These are phyloP conservation scores for Heliosperma pusillum DNA, from an alignment of 148 eudicot genomes.

Conservation along the genomic window DNA sequence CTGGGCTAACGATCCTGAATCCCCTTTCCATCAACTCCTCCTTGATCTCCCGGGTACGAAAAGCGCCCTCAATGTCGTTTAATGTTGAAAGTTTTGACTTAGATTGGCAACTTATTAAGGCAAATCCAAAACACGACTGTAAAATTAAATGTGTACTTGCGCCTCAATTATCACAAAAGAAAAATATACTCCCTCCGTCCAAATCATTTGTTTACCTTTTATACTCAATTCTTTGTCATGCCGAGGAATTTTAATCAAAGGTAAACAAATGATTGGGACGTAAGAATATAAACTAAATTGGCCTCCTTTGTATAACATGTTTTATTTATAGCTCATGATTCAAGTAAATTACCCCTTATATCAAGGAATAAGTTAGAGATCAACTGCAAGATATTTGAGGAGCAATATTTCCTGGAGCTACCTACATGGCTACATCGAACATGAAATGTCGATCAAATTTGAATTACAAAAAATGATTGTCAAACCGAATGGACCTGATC, in stretches of 20 bases:
- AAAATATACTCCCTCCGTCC: too few species aligned
- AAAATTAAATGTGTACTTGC: too few species aligned
- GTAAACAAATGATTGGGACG: neutral
- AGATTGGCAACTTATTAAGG: neutral
- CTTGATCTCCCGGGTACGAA: constrained; percentile 52
- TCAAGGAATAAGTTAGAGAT: neutral
- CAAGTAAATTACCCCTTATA: neutral
- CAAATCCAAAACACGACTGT: too few species aligned
- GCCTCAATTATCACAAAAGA: too few species aligned
- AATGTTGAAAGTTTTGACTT: neutral
- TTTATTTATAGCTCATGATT: neutral
- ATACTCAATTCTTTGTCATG: too few species aligned
- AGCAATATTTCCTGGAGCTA: too few species aligned
- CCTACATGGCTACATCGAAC: too few species aligned
- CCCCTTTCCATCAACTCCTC: constrained; percentile 33
- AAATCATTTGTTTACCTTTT: too few species aligned
- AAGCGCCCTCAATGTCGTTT: neutral
- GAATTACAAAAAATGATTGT: too few species aligned
- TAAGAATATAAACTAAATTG: neutral
- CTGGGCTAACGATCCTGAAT: constrained; percentile 38
- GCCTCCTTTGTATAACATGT: neutral
- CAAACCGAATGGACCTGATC: neutral
- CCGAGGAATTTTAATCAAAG: too few species aligned
- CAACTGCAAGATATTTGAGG: too few species aligned
- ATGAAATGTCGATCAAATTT: too few species aligned